Base-by-base conservation (phyloP, 148 eudicot genomes). In the Fallopia convolvulus region DNA sequence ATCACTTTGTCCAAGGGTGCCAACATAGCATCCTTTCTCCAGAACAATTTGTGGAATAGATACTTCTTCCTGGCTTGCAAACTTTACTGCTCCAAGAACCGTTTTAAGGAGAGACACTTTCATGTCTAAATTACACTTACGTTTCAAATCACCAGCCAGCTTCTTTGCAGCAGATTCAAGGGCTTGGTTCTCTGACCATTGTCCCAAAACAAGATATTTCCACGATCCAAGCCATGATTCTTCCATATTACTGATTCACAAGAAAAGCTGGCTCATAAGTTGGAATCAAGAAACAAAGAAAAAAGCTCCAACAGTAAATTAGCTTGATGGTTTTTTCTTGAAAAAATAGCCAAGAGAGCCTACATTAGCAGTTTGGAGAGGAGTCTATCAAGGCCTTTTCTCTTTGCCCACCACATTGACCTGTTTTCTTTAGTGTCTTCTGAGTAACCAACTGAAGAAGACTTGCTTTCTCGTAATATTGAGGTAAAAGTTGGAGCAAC, bases 151-250 rank as follows among this genome's bases (percentile, higher is more conserved):
- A 77, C 77, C 79, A 75, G 74, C 74, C 74, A 89, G 80, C 77
- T 85, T 83, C 84, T 82, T 85, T 78, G 58, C 75, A 41, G 78
- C 78, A 73, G 86, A 76, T 80, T 82, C 81, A 39, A 86, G 81
- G 77, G 84, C 78, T 71, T 77, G 81, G 74, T 78, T 58, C 80
- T 88, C 89, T 78, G 84, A 81, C 89, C 81, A 86, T 72, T 82
- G 82, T 23, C 97, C 97, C 80, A 87, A 77, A 80, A 95, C 91
- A 86, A 95, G 79, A 81, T 79, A 85, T 75, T 86, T 92, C 94
- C 97, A 91, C 12, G 80, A 82, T 72, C 97, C 97, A 77, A 92
- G 83, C 99, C 99, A 95, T 71, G 75, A 77, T 36, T 92, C 90
- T 82, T 95, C 99, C 81, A 95, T 65, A 81, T 88, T 86, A 78